Percentiles rank a stretch among this genome's conserved stretches.
Conservation (phyloP, 495 filamentous ascomycete species). For the Polyplosphaeria fusca region DNA sequence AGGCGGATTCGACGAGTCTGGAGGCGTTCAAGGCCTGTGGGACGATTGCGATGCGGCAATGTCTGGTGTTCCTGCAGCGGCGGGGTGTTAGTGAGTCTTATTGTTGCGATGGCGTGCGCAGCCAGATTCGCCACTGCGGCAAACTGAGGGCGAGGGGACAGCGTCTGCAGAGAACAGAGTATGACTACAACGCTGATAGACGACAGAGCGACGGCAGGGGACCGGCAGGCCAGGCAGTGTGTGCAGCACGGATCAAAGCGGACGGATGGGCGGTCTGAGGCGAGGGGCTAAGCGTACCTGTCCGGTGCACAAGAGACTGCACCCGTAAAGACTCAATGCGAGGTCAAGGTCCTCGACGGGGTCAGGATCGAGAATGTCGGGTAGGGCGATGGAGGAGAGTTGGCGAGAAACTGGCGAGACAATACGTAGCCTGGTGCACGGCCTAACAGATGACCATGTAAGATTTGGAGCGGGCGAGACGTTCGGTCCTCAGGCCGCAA, state of each 20-base stretch:
- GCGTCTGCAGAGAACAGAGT: not conserved
- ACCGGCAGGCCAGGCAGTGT: not conserved
- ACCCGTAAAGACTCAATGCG: conserved; percentile 5
- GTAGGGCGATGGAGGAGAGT: conserved; percentile 16
- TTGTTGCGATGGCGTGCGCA: no score
- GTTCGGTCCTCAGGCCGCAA: conserved; percentile 16
- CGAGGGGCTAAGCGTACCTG: conserved; percentile 9
- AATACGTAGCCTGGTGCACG: conserved; percentile 11
- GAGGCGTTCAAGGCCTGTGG: not conserved
- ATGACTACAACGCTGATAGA: not conserved
- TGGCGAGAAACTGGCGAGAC: conserved; percentile 4
- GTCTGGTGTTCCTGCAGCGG: not conserved
- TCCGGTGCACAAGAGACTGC: conserved; percentile 4
- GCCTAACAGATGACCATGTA: conserved; percentile 21
- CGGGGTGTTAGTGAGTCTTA: not conserved
- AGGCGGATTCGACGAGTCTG: not conserved
- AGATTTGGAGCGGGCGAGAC: conserved; percentile 18
- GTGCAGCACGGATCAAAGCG: no score
- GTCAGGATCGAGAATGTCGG: not conserved
- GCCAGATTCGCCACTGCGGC: no score
- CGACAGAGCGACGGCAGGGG: not conserved
- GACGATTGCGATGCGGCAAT: no score
- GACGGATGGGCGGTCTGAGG: not conserved
- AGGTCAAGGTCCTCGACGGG: not conserved
- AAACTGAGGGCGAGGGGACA: no score